Evolutionary conservation across 2,329 filamentous ascomycete genomes (phyloP).

Genomic region (Didymella glomerata): DNA sequence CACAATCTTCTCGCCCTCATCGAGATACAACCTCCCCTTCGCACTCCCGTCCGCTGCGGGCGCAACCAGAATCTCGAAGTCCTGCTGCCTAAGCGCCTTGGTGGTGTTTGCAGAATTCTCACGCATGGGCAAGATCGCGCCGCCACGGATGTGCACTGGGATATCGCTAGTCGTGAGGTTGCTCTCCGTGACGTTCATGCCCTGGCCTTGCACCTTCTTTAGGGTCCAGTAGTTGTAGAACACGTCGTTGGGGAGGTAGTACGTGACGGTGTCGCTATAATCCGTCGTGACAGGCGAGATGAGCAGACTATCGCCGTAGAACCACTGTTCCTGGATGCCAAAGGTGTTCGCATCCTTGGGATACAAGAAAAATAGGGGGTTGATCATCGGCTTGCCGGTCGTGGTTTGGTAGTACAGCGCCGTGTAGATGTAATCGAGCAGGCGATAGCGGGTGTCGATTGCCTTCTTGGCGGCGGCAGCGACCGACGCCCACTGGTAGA

Average conservation of each 20-base stretch:
- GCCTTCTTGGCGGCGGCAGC: constrained; percentile 71
- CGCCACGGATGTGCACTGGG: constrained; percentile 73
- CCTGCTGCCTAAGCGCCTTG: constrained; percentile 68
- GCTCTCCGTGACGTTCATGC: constrained; percentile 54
- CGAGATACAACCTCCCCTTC: constrained; percentile 74
- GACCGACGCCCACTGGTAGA: constrained; percentile 74
- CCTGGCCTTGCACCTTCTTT: constrained; percentile 56
- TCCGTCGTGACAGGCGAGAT: constrained; percentile 65
- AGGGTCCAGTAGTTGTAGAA: constrained; percentile 70
- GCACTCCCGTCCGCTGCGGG: constrained; percentile 70
- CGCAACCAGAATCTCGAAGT: constrained; percentile 77
- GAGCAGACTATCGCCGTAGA: constrained; percentile 65
- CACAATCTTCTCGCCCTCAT: constrained; percentile 75
- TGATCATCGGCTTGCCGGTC: constrained; percentile 71
- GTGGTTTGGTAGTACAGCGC: constrained; percentile 67
- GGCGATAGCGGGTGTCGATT: constrained; percentile 75
- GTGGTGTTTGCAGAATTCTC: constrained; percentile 66
- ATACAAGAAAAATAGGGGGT: constrained; percentile 77
- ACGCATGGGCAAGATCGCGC: constrained; percentile 70
- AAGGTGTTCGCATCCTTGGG: constrained; percentile 64
- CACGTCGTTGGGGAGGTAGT: constrained; percentile 65
- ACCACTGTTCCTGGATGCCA: constrained; percentile 64
- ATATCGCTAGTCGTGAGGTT: constrained; percentile 63
- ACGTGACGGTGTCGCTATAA: constrained; percentile 60
- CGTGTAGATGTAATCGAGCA: constrained; percentile 85